These are phyloP conservation scores for Annulohypoxylon truncatum DNA, from an alignment of 2,329 filamentous ascomycete genomes.

Conservation along the genomic window DNA sequence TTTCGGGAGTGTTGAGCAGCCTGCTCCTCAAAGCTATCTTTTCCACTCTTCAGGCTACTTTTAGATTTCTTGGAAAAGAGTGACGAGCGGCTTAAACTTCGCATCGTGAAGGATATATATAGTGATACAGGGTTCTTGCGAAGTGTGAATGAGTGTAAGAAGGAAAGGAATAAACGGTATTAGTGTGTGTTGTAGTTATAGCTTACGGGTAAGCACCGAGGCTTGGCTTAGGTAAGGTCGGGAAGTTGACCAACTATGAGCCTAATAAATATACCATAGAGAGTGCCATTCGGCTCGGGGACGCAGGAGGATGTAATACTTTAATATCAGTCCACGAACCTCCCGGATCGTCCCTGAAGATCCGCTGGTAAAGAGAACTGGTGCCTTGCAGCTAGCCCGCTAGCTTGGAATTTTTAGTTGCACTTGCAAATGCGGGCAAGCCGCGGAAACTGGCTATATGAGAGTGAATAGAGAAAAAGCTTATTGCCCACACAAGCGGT, in stretches of 20 bases:
- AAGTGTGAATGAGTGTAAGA: constrained; percentile 21
- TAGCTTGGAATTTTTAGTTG: constrained; percentile 23
- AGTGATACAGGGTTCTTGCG: background rate
- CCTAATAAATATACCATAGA: constrained; percentile 18
- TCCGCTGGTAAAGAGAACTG: constrained; percentile 27
- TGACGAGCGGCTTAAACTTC: constrained; percentile 34
- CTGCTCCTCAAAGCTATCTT: constrained; percentile 37
- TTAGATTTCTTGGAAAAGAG: constrained; percentile 49
- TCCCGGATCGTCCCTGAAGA: constrained; percentile 47
- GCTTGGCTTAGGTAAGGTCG: constrained; percentile 23
- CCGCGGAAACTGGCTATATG: constrained; percentile 9
- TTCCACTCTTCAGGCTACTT: constrained; percentile 37
- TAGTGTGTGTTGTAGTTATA: constrained; percentile 18
- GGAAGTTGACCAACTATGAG: constrained; percentile 19
- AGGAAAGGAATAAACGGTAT: constrained; percentile 27
- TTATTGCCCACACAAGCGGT: constrained; percentile 35
- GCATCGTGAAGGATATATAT: constrained; percentile 32
- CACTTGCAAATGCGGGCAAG: constrained; percentile 22
- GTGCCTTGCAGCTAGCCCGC: constrained; percentile 45
- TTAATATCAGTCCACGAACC: constrained; percentile 35
- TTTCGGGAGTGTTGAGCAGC: constrained; percentile 39
- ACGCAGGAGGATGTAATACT: constrained; percentile 20
- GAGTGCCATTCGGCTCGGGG: background rate
- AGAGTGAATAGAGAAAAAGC: constrained; percentile 21
- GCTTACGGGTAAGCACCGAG: constrained; percentile 19